Base-by-base conservation (phyloP, 768 basidiomycete species). In the Russula foetens region DNA sequence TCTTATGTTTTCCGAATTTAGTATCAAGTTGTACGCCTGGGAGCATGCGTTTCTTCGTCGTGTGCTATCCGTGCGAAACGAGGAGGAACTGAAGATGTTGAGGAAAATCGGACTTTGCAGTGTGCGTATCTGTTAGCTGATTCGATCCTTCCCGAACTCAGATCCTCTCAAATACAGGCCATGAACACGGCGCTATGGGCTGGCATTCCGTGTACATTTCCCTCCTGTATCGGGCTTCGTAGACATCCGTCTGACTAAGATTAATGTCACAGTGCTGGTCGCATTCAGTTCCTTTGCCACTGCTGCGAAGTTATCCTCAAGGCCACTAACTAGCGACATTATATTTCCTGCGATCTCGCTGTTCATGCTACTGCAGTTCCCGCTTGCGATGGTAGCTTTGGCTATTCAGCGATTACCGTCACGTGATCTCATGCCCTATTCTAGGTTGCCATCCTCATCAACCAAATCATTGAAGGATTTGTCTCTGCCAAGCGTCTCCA, bases 331-430 rank as follows among this genome's bases (percentile, higher is more conserved):
- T 0, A 83, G 88, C 0, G 94, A 97, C 63, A 75, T 92, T 53
- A 95, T 98, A 64, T 98, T 98, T 80, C 96, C 96, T n/a, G 85
- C 91, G 0, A 93, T 98, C 63, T 87, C 91, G 0, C 74, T 95
- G 31, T 95, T 93, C 75, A 86, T 90, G 83, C 76, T 96, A 0
- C 75, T 96, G 31, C 84, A 87, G 59, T 94, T 94, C 73, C 92
- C 92, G 1, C 76, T 95, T 24, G 88, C 82, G 2, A 89, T 92
- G 88, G 87, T 88, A 69, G 41, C 14, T 2, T 76, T 69, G n/a
- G 7, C 11, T 19, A 6, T 43, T 47, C 48, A 60, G 41, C 12
- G 31, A 47, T 29, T 35, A 4, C 29, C 0, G 24, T 23, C 55
- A 29, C 38, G 48, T 48, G 51, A 38, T 26, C 1, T n/a, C 53